Percentiles rank a stretch among this genome's conserved stretches.
These are phyloP conservation scores for Trematosphaeria pertusa DNA, from an alignment of 2,329 filamentous ascomycete genomes.

Conservation along the genomic window DNA sequence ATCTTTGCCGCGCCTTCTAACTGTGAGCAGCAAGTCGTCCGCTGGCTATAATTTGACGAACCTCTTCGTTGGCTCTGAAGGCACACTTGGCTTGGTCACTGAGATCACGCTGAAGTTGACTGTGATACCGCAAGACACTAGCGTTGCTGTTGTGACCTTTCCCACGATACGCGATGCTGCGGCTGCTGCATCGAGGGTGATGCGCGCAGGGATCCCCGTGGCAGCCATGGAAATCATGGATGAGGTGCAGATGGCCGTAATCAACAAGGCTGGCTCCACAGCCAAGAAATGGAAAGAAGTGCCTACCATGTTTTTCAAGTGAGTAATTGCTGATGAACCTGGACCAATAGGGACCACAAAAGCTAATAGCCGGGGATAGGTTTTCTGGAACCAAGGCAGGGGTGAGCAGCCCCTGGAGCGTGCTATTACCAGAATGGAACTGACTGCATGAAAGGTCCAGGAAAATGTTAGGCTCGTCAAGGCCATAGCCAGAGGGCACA, in stretches of 20 bases:
- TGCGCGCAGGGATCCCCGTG: constrained; percentile 75
- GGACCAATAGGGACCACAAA: constrained; percentile 8
- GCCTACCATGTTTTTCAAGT: constrained; percentile 85
- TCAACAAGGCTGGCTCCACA: constrained; percentile 76
- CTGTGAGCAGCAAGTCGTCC: constrained; percentile 66
- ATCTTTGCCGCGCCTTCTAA: constrained; percentile 10
- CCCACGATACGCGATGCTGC: constrained; percentile 79
- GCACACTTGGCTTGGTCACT: constrained; percentile 80
- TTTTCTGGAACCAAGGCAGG: constrained; percentile 79
- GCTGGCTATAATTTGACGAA: constrained; percentile 85
- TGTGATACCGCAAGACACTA: constrained; percentile 76
- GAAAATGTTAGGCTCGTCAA: constrained; percentile 78
- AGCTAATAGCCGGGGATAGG: constrained; percentile 39
- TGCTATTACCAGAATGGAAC: constrained; percentile 30
- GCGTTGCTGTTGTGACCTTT: constrained; percentile 81
- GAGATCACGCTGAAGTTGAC: constrained; percentile 83
- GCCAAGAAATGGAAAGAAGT: constrained; percentile 75
- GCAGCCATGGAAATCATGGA: constrained; percentile 88
- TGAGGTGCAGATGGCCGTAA: constrained; percentile 83
- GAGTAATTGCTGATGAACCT: constrained; percentile 23
- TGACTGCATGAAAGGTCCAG: constrained; percentile 60
- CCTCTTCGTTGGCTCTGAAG: constrained; percentile 82
- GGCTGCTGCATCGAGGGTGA: constrained; percentile 75
- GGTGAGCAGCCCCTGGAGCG: constrained; percentile 33
- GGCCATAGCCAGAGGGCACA: constrained; percentile 68